These are phyloP conservation scores for Prunus campanulata DNA, from an alignment of 306 rosid species.

Conservation along the genomic window DNA sequence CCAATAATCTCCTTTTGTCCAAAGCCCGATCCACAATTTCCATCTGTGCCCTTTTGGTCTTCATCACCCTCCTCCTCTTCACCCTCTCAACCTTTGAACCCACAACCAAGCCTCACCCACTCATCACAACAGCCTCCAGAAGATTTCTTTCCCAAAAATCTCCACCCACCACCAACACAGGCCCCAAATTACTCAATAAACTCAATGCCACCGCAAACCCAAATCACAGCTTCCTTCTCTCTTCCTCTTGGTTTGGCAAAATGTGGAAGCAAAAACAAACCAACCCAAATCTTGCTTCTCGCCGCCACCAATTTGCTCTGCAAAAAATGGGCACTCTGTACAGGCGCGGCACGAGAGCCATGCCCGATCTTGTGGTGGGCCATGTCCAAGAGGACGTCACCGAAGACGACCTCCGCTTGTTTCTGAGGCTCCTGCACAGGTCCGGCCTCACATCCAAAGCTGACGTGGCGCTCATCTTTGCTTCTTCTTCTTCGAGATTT, in stretches of 20 bases:
- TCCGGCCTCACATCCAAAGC: conserved; percentile 61
- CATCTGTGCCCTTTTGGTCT: conserved; percentile 65
- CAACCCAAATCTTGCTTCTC: background rate
- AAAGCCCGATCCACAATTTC: conserved; percentile 79
- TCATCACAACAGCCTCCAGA: conserved; percentile 22
- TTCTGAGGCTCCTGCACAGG: conserved; percentile 62
- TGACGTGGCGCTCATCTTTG: conserved; percentile 67
- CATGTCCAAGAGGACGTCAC: conserved; percentile 58
- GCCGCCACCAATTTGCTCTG: conserved; percentile 34
- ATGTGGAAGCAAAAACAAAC: conserved; percentile 29
- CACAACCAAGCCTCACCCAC: conserved; percentile 11
- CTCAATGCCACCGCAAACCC: background rate
- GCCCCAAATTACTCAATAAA: background rate
- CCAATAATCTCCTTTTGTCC: conserved; percentile 32
- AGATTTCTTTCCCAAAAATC: conserved; percentile 28
- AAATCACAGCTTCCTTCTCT: background rate
- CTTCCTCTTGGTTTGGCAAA: conserved; percentile 23
- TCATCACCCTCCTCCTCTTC: conserved; percentile 78
- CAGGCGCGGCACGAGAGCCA: conserved; percentile 67
- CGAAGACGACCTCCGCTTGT: conserved; percentile 51
- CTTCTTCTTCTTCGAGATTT: conserved; percentile 31
- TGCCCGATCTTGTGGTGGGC: conserved; percentile 68
- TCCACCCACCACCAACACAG: background rate
- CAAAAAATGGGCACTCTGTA: conserved; percentile 77
- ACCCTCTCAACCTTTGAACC: conserved; percentile 86